These are phyloP conservation scores for Halteria grandinella DNA, from an alignment of 73 alveolate genomes.

Conservation along the genomic window DNA sequence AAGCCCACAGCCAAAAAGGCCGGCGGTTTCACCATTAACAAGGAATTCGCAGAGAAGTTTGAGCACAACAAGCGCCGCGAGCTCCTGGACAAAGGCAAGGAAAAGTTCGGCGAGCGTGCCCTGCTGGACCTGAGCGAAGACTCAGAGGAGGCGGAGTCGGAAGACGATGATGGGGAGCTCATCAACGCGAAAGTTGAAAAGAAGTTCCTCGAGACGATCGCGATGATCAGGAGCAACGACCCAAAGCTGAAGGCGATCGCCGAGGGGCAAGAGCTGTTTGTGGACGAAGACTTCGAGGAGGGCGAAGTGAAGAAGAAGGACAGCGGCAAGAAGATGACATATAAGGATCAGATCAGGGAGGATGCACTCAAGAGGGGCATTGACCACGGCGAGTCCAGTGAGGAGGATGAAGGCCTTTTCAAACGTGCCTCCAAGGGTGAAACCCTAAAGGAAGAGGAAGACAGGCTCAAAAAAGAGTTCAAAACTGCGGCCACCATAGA, in stretches of 20 bases:
- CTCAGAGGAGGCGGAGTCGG: constrained; percentile 40
- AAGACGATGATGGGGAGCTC: constrained; percentile 72
- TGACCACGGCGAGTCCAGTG: neutral
- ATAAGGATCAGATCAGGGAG: constrained; percentile 55
- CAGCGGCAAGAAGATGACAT: constrained; percentile 50
- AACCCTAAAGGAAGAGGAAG: constrained; percentile 50
- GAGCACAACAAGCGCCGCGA: constrained; percentile 52
- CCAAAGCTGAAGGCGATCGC: constrained; percentile 54
- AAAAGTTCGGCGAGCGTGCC: constrained; percentile 32
- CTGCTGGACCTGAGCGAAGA: constrained; percentile 18
- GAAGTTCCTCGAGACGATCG: constrained; percentile 63
- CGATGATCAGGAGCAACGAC: constrained; percentile 68
- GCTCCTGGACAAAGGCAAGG: constrained; percentile 20
- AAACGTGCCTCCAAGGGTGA: constrained; percentile 6
- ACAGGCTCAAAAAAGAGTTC: constrained; percentile 58
- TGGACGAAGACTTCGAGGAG: constrained; percentile 56
- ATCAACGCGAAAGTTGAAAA: constrained; percentile 51
- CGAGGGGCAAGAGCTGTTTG: constrained; percentile 13
- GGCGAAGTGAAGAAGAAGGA: constrained; percentile 34
- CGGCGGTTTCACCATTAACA: too few relatives aligned
- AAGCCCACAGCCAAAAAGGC: too few relatives aligned
- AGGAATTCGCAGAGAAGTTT: constrained; percentile 56
- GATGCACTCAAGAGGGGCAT: constrained; percentile 15
- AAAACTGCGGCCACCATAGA: constrained; percentile 21
- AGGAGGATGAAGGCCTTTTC: constrained; percentile 16